Evolutionary conservation across 202 grass and related monocot species (phyloP).

Genomic region (Carex arenaria): DNA sequence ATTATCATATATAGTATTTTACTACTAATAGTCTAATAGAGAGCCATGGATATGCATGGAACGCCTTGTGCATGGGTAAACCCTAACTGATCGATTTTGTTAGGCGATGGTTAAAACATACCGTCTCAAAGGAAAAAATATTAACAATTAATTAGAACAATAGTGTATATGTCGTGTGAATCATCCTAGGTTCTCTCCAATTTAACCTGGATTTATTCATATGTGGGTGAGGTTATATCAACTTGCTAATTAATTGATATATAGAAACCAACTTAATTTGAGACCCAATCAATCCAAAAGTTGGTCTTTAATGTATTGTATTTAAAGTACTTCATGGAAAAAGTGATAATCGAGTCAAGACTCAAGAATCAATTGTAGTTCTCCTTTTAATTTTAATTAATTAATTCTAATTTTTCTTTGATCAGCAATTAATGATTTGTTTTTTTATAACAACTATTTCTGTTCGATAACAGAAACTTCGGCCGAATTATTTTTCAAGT

Average conservation of each 20-base stretch:
- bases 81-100: too few relatives aligned
- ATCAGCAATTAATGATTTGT: not conserved
- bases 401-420: not conserved
- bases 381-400: not conserved
- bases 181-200: not conserved
- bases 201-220: not conserved
- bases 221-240: not conserved
- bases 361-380: not conserved
- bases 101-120: not conserved
- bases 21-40: not conserved
- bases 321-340: not conserved
- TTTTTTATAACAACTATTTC: too few relatives aligned
- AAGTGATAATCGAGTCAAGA: not conserved
- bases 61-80: too few relatives aligned
- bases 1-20: not conserved
- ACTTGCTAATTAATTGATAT: not conserved
- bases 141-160: not conserved
- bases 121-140: not conserved
- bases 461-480: too few relatives aligned
- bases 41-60: too few relatives aligned
- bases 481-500: too few relatives aligned
- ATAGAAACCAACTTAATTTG: not conserved
- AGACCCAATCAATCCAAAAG: not conserved
- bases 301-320: not conserved
- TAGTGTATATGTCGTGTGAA: not conserved